Evolutionary conservation across 805 yeast genomes (phyloP).

Genomic region (Scheffersomyces coipomensis): DNA sequence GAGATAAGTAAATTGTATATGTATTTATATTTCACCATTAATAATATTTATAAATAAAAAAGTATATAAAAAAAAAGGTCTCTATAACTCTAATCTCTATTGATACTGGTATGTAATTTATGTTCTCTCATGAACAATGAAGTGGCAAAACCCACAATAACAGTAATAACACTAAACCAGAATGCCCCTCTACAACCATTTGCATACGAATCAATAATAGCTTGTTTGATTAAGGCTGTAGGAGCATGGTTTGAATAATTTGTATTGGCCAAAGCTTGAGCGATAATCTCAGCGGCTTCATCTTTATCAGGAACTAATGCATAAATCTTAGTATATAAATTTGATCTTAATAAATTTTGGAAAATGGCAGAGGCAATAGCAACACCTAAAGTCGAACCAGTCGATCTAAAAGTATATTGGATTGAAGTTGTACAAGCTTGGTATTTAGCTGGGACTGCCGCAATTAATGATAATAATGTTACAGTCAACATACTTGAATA

Average conservation of each 20-base stretch:
- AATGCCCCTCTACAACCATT: conserved; percentile 54
- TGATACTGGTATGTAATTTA: conserved; percentile 51
- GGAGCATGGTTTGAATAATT: conserved; percentile 58
- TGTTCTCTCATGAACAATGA: conserved; percentile 56
- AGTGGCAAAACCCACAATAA: conserved; percentile 39
- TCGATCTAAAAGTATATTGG: conserved; percentile 83
- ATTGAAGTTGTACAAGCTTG: conserved; percentile 90
- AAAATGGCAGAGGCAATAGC: conserved; percentile 66
- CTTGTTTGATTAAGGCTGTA: conserved; percentile 40
- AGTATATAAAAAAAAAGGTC: not conserved
- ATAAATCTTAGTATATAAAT: conserved; percentile 17
- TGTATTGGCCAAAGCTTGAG: conserved; percentile 54
- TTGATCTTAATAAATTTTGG: conserved; percentile 42
- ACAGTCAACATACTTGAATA: conserved; percentile 69
- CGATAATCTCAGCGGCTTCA: conserved; percentile 44
- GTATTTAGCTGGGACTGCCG: conserved; percentile 63
- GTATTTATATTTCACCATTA: not conserved
- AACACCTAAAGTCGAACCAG: conserved; percentile 85
- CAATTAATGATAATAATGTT: conserved; percentile 70
- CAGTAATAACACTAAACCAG: conserved; percentile 41
- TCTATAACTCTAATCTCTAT: conserved; percentile 31
- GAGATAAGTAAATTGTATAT: not conserved
- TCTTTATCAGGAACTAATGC: conserved; percentile 24
- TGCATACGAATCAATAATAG: conserved; percentile 52
- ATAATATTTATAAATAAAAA: not conserved